Conservation (phyloP, 2,329 filamentous ascomycete genomes). For the Pezicula radicicola region DNA sequence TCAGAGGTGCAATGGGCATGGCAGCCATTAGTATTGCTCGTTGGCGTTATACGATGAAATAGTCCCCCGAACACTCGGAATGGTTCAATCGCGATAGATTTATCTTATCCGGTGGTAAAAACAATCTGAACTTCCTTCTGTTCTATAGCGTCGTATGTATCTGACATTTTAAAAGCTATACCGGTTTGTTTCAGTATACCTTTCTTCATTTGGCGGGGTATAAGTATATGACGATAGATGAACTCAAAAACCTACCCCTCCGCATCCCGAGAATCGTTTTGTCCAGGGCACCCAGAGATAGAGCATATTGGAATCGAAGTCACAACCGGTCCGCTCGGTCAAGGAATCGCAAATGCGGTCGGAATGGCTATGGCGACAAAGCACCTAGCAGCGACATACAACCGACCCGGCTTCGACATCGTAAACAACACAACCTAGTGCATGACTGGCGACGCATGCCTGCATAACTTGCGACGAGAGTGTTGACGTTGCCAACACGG, state of each 20-base stretch:
- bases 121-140: too few species aligned
- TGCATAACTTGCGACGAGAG: slow-evolving; percentile 49
- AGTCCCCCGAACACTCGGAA: slow-evolving; percentile 33
- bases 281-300: slow-evolving; percentile 46
- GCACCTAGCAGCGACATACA: slow-evolving; percentile 43
- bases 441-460: slow-evolving; percentile 47
- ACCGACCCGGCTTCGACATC: slow-evolving; percentile 38
- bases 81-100: slow-evolving; percentile 42
- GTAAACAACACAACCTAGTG: slow-evolving; percentile 45
- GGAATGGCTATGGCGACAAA: slow-evolving; percentile 49
- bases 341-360: slow-evolving; percentile 49
- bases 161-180: slow-evolving; percentile 31
- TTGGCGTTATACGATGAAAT: slow-evolving; percentile 40
- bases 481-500: slow-evolving; percentile 41
- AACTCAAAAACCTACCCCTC: slow-evolving; percentile 45
- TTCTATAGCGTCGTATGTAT: background rate
- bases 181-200: slow-evolving; percentile 41
- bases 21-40: slow-evolving; percentile 39
- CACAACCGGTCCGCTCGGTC: slow-evolving; percentile 48
- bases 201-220: slow-evolving; percentile 44
- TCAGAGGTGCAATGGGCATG: slow-evolving; percentile 35
- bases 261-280: slow-evolving; percentile 34
- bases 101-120: slow-evolving; percentile 38
- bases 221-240: slow-evolving; percentile 42
- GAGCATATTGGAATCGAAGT: slow-evolving; percentile 48